Evolutionary conservation across 352 stramenopile genomes (phyloP), one percentile per base, ranked within the genome.

Genomic region (Peronosclerospora sorghi): DNA sequence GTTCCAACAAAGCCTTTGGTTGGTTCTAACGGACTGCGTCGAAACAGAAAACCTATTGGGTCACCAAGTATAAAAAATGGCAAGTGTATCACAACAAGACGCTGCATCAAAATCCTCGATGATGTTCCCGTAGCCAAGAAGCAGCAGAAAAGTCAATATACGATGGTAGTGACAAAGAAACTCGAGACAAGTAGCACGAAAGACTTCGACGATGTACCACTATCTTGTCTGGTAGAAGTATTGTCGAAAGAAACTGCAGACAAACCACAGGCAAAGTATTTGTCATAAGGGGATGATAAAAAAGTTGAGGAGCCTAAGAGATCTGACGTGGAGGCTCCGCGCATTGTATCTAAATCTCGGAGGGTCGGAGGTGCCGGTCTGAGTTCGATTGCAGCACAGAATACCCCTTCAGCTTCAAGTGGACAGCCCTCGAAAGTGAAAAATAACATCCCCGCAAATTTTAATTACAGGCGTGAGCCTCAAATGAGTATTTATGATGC

Each of bases 401-500:
- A 21, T 19, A 37, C 24, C 32, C 24, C 27, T 29, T 19, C 15
- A 19, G 13, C 17, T 15, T 29, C 29, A 51, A 59, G 27, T 35
- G 35, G 28, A 30, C 29, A 43, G 8, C 14, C 45, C 21, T 42
- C 32, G 6, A 32, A 55, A 37, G 9, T 42, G 34, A 51, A 45
- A 13, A 39, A 41, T 28, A 55, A 53, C 27, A 52, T 10, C 35
- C 29, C 21, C 20, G 12, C 35, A 30, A 41, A 32, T 42, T 37
- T 34, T 24, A 45, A 37, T 51, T 81, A 60, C 35, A 61, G 29
- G 29, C 62, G 48, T 32, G 62, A 78, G 12, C 64, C 49, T 35
- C 69, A 82, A 48, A 62, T 82, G 14, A 71, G 65, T 62, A 61
- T 82, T 48, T 77, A 78, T 55, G 64, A 77, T 32, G 69, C 69